phyloP scores from a whole-genome alignment of 148 eudicot species.

The Camellia lanceoleosa region DNA sequence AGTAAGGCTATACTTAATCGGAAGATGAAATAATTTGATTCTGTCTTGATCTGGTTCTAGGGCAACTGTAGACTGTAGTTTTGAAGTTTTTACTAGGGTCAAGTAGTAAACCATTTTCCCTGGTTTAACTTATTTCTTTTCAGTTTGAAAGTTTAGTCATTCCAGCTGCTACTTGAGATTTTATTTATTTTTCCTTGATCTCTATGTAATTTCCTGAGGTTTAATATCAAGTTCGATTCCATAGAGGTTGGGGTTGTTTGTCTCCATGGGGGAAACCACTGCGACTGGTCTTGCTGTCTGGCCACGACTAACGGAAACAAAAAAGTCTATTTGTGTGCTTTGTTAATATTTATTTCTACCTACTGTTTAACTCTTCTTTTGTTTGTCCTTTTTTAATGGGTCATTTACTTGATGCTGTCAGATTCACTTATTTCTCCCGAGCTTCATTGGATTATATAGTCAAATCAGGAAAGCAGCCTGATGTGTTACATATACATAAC shows the following conservation, averaged over 20 bases:
- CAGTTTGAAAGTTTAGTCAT: not conserved
- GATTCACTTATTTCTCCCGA: slow-evolving; percentile 68
- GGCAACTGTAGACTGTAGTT: not conserved
- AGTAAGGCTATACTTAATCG: not conserved
- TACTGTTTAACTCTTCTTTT: not conserved
- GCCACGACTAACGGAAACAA: not conserved
- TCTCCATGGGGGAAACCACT: not conserved
- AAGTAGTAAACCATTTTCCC: not conserved
- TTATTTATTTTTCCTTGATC: not conserved
- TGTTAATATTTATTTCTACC: not conserved
- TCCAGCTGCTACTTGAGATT: not conserved
- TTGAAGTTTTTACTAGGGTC: not conserved
- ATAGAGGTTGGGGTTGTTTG: not conserved
- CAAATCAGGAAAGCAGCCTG: slow-evolving; percentile 62
- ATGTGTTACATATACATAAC: slow-evolving; percentile 63
- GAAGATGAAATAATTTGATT: not conserved
- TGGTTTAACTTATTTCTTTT: not conserved
- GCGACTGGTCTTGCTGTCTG: not conserved
- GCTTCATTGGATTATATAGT: slow-evolving; percentile 69
- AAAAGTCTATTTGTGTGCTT: slow-evolving; percentile 4
- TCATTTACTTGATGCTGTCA: slow-evolving; percentile 32
- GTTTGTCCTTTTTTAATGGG: not conserved
- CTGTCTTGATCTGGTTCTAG: not conserved
- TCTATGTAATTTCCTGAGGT: not conserved
- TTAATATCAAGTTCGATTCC: not conserved